Conservation (phyloP, 1,284 basidiomycete genomes). For the Ganoderma lingzhi region DNA sequence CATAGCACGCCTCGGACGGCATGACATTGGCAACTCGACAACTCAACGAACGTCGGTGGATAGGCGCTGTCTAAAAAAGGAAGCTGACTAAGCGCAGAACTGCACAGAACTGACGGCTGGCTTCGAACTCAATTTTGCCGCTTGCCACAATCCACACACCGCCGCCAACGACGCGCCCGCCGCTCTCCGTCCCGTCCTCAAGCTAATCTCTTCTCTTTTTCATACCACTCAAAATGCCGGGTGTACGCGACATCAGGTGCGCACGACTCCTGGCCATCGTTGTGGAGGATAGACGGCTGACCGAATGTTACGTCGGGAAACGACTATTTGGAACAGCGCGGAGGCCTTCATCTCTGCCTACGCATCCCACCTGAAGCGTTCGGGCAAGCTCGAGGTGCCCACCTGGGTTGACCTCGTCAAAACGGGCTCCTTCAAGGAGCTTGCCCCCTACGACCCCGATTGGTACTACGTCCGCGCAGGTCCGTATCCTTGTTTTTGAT, state of each 20-base stretch:
- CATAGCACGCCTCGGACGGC: no score
- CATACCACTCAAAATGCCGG: conserved; percentile 75
- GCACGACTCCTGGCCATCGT: conserved; percentile 33
- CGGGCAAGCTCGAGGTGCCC: conserved; percentile 98
- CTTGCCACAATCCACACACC: conserved; percentile 45
- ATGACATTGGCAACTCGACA: no score
- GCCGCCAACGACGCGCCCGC: conserved; percentile 48
- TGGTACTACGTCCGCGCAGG: conserved; percentile 99
- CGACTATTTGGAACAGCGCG: conserved; percentile 59
- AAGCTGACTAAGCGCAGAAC: conserved; percentile 43
- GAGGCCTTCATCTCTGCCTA: conserved; percentile 93
- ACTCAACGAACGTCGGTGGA: background rate
- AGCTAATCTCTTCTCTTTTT: conserved; percentile 46
- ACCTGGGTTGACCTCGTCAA: conserved; percentile 99
- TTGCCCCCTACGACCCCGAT: conserved; percentile 98
- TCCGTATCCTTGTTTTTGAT: conserved; percentile 48
- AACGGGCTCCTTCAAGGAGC: conserved; percentile 98
- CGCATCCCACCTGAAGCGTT: conserved; percentile 93
- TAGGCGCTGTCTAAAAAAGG: background rate
- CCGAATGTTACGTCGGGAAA: background rate
- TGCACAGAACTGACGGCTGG: conserved; percentile 47
- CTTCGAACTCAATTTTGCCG: conserved; percentile 45
- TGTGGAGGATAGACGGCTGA: background rate
- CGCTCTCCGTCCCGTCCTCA: conserved; percentile 55
- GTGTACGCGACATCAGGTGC: conserved; percentile 92